Percentiles rank a stretch among this genome's conserved stretches.
These are phyloP conservation scores for Vigna mungo DNA, from an alignment of 306 rosid species.

Conservation along the genomic window DNA sequence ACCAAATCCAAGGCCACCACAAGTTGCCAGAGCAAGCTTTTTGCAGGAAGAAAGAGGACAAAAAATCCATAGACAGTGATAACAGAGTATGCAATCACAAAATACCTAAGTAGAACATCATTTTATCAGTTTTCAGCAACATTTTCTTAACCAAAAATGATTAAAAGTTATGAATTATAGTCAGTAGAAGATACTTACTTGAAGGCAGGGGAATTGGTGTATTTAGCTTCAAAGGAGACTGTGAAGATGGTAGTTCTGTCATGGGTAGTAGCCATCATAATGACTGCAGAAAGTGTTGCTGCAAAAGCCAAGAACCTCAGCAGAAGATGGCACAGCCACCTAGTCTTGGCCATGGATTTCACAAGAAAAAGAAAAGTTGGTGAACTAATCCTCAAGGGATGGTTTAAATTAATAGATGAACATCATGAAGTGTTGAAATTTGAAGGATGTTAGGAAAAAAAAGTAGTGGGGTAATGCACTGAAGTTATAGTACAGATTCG, in stretches of 20 bases:
- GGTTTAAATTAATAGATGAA: constrained; percentile 30
- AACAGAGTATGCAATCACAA: constrained; percentile 68
- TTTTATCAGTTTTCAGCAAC: not conserved
- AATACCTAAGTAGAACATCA: constrained; percentile 58
- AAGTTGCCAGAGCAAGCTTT: constrained; percentile 79
- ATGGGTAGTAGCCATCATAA: constrained; percentile 85
- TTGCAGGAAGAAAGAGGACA: constrained; percentile 71
- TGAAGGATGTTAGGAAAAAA: constrained; percentile 50
- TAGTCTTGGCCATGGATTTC: constrained; percentile 51
- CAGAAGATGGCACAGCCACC: constrained; percentile 57
- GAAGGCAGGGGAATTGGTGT: constrained; percentile 71
- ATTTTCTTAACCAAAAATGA: not conserved
- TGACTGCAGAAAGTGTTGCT: constrained; percentile 69
- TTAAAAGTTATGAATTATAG: not conserved
- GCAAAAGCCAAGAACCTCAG: constrained; percentile 70
- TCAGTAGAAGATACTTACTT: constrained; percentile 51
- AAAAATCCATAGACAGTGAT: constrained; percentile 73
- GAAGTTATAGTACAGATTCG: constrained; percentile 8
- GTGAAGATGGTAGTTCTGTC: constrained; percentile 51
- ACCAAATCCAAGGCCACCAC: constrained; percentile 79
- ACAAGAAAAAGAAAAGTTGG: not conserved
- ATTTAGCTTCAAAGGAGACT: constrained; percentile 69
- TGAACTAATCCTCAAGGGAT: constrained; percentile 32
- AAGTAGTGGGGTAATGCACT: constrained; percentile 38
- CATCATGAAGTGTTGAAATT: not conserved